Conservation (phyloP, 2,329 filamentous ascomycete genomes). For the Albifimbria verrucaria region DNA sequence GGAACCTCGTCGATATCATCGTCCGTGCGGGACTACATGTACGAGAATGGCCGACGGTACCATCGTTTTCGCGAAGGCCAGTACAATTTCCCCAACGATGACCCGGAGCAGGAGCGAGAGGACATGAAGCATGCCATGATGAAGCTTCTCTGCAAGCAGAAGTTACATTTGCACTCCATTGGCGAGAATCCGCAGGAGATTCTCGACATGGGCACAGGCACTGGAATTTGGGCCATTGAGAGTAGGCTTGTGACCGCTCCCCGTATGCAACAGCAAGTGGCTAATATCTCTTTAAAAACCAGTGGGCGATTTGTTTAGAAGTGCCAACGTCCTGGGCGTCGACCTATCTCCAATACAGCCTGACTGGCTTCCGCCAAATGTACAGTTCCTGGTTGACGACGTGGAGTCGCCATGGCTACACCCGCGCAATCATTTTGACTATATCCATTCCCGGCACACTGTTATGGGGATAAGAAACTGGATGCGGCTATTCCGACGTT, state of each 20-base stretch:
- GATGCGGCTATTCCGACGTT: conserved; percentile 43
- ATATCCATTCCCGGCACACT: conserved; percentile 57
- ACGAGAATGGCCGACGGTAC: conserved; percentile 58
- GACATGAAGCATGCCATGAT: conserved; percentile 55
- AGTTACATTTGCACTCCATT: conserved; percentile 51
- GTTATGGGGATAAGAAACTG: conserved; percentile 56
- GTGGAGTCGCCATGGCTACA: conserved; percentile 55
- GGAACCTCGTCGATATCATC: conserved; percentile 35
- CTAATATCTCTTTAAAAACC: conserved; percentile 8
- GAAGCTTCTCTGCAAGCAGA: conserved; percentile 43
- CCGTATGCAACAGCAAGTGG: neutral
- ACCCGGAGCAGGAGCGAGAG: conserved; percentile 55
- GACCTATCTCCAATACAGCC: conserved; percentile 49
- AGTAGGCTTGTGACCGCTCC: conserved; percentile 26
- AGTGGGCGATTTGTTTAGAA: conserved; percentile 46
- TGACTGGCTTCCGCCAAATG: conserved; percentile 51
- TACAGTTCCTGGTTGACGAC: conserved; percentile 55
- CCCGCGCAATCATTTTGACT: conserved; percentile 53
- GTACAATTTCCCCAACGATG: conserved; percentile 60
- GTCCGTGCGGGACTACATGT: conserved; percentile 46
- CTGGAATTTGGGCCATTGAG: conserved; percentile 58
- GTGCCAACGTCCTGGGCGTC: conserved; percentile 40
- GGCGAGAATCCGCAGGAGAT: conserved; percentile 43
- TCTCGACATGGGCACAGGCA: conserved; percentile 57
- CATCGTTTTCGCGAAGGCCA: conserved; percentile 51